Evolutionary conservation across 768 basidiomycete species (phyloP).

Genomic region (Mycena rebaudengoi): DNA sequence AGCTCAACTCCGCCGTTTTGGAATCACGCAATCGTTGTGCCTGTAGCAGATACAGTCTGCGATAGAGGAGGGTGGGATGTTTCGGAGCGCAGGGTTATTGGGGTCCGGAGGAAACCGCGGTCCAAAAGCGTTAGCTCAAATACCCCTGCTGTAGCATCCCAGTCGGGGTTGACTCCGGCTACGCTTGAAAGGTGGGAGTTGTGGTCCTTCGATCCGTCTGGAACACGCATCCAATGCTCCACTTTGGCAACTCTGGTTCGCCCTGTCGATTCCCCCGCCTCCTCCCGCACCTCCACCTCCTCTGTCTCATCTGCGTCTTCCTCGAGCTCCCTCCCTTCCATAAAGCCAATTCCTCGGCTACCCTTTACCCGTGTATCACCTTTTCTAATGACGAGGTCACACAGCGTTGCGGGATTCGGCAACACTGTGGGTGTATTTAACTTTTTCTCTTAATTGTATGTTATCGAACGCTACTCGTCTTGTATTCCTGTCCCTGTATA

Average conservation of each 20-base stretch:
- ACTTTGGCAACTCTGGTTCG: constrained; percentile 56
- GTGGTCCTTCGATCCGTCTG: constrained; percentile 76
- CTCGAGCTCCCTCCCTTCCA: constrained; percentile 20
- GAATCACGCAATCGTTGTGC: constrained; percentile 64
- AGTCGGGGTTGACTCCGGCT: constrained; percentile 62
- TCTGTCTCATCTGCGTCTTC: constrained; percentile 28
- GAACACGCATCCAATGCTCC: constrained; percentile 57
- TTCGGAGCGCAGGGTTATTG: constrained; percentile 62
- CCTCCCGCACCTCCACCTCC: constrained; percentile 29
- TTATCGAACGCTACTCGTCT: constrained; percentile 4
- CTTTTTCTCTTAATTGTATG: constrained; percentile 33
- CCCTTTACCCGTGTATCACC: constrained; percentile 85
- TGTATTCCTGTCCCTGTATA: constrained; percentile 11
- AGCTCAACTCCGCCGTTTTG: constrained; percentile 55
- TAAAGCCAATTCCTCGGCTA: constrained; percentile 58
- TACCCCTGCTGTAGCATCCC: constrained; percentile 5
- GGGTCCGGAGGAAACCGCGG: constrained; percentile 74
- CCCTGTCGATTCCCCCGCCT: constrained; percentile 25
- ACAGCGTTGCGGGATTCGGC: constrained; percentile 77
- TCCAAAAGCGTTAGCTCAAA: constrained; percentile 37
- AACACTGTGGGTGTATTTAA: constrained; percentile 76
- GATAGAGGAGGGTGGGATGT: constrained; percentile 87
- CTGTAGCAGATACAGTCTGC: constrained; percentile 63
- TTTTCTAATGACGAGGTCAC: constrained; percentile 56
- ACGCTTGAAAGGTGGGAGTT: constrained; percentile 85